These are phyloP conservation scores for Rhizopogon vulgaris DNA, from an alignment of 768 basidiomycete genomes.

Conservation along the genomic window DNA sequence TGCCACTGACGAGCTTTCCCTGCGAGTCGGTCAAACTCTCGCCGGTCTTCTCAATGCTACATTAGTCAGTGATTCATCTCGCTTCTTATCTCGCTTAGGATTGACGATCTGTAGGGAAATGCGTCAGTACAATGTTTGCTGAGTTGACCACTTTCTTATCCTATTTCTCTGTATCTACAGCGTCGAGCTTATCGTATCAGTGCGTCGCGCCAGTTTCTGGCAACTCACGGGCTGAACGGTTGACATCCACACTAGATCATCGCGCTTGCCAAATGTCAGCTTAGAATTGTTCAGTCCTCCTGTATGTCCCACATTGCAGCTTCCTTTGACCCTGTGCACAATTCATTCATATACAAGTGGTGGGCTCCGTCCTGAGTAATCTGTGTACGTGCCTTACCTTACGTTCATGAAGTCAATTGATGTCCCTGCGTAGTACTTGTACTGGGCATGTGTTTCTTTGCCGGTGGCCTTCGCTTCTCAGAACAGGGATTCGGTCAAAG, in stretches of 20 bases:
- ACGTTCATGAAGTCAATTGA: not conserved
- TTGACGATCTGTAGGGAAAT: constrained; percentile 19
- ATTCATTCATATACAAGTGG: constrained; percentile 37
- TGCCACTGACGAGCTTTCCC: constrained; percentile 81
- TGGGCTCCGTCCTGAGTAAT: constrained; percentile 81
- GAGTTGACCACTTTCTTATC: not conserved
- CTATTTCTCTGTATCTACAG: constrained; percentile 15
- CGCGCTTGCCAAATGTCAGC: constrained; percentile 73
- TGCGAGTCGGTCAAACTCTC: constrained; percentile 77
- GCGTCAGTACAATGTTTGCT: constrained; percentile 14
- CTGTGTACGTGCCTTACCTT: constrained; percentile 36
- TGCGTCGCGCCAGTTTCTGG: constrained; percentile 27
- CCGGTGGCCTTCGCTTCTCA: constrained; percentile 68
- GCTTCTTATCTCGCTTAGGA: not conserved
- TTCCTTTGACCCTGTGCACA: not conserved
- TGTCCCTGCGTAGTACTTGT: constrained; percentile 56
- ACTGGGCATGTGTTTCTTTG: constrained; percentile 84
- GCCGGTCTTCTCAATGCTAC: constrained; percentile 86
- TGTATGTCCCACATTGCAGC: constrained; percentile 30
- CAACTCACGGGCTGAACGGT: not conserved
- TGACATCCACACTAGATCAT: constrained; percentile 49
- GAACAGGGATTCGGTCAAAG: constrained; percentile 75
- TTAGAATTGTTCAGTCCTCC: constrained; percentile 75
- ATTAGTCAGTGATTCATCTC: constrained; percentile 41
- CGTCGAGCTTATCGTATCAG: constrained; percentile 65